A percentile compares a stretch with the other conserved stretches of the same genome.
Evolutionary conservation across 352 stramenopile genomes (phyloP).

Genomic region (Aphanomyces invadans): DNA sequence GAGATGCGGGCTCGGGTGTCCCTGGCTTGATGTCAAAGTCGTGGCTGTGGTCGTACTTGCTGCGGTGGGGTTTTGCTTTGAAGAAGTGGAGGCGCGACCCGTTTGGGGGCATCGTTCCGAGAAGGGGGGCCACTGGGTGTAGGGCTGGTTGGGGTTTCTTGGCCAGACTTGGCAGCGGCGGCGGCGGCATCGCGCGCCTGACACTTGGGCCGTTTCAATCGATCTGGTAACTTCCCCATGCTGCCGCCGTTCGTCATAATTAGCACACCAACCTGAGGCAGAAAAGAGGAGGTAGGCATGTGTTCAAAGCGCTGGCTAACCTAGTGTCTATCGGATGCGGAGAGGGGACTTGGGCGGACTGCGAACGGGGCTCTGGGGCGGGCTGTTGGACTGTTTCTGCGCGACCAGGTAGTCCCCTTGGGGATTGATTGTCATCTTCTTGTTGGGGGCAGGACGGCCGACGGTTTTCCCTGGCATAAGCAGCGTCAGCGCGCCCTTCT

Average conservation of each 20-base stretch:
- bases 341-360: slow-evolving; percentile 20
- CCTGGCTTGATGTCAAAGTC: slow-evolving; percentile 2
- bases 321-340: slow-evolving; percentile 16
- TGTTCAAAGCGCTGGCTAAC: no score
- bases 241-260: no score
- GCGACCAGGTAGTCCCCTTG: slow-evolving; percentile 25
- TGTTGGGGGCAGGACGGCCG: slow-evolving; percentile 12
- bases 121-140: not conserved
- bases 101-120: not conserved
- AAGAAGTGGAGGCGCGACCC: slow-evolving; percentile 1
- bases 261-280: no score
- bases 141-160: not conserved
- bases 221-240: no score
- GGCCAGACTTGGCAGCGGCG: not conserved
- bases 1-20: not conserved
- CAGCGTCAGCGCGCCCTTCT: slow-evolving; percentile 17
- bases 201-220: no score
- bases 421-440: slow-evolving; percentile 23
- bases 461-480: slow-evolving; percentile 18
- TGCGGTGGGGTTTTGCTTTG: not conserved
- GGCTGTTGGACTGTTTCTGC: slow-evolving; percentile 23
- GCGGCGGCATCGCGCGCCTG: not conserved
- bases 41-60: slow-evolving; percentile 8
- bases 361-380: slow-evolving; percentile 13
- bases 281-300: no score